Evolutionary conservation across 225 moss, liverwort and hornwort species (phyloP).

Genomic region (Pseudisothecium myosuroides): DNA sequence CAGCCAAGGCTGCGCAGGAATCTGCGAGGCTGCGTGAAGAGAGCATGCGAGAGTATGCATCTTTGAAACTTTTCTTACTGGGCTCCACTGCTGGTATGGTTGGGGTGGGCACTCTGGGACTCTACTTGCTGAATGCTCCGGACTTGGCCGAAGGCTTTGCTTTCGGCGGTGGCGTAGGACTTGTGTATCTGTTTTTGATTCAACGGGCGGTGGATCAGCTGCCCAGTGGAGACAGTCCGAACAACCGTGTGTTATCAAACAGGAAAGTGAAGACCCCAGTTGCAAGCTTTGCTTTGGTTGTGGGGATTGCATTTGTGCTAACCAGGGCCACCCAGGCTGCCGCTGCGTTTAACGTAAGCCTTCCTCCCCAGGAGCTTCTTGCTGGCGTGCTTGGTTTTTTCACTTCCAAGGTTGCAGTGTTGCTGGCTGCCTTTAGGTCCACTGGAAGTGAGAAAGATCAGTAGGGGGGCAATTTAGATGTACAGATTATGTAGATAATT

Average conservation of each 20-base stretch:
- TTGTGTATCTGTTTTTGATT: constrained; percentile 56
- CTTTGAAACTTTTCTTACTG: constrained; percentile 56
- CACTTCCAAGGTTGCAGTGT: constrained; percentile 63
- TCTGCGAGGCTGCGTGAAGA: constrained; percentile 26
- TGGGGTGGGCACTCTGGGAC: constrained; percentile 46
- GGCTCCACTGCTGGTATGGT: constrained; percentile 60
- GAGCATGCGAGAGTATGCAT: constrained; percentile 72
- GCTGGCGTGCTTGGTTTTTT: constrained; percentile 70
- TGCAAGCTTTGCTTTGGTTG: constrained; percentile 46
- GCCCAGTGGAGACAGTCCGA: constrained; percentile 13
- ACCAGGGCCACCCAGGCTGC: constrained; percentile 51
- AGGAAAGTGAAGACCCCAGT: constrained; percentile 17
- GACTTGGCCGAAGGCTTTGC: constrained; percentile 64
- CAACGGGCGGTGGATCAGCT: constrained; percentile 78
- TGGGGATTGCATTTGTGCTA: constrained; percentile 47
- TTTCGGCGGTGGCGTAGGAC: constrained; percentile 59
- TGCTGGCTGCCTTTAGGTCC: constrained; percentile 55
- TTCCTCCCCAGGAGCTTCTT: constrained; percentile 57
- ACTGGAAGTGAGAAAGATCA: neutral
- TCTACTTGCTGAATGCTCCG: constrained; percentile 37
- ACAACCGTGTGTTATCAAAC: neutral
- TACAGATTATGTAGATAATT: neutral
- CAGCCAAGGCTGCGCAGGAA: constrained; percentile 5
- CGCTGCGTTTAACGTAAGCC: constrained; percentile 4
- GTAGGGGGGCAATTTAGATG: neutral